Percentiles rank a stretch among this genome's conserved stretches.
These are phyloP conservation scores for Verticillium tricorpus DNA, from an alignment of 2,329 filamentous ascomycete species.

Conservation along the genomic window DNA sequence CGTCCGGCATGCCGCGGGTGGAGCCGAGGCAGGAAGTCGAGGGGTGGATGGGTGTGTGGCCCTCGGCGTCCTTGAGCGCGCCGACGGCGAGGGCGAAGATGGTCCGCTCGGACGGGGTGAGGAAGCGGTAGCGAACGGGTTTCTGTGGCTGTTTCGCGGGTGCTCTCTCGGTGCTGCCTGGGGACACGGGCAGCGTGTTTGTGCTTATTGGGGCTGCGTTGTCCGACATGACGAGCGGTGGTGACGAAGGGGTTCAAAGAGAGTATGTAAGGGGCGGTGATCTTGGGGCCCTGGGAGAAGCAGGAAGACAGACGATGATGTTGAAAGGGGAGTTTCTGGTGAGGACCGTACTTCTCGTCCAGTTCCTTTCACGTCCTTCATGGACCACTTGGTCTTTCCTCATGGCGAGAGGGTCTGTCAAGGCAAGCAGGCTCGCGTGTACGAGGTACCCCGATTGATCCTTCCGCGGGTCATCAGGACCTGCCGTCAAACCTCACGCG, in stretches of 20 bases:
- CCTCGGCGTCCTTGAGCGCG: slow-evolving; percentile 40
- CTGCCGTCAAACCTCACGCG: neutral
- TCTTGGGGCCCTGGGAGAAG: neutral
- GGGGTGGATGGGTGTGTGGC: slow-evolving; percentile 35
- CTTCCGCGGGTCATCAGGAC: neutral
- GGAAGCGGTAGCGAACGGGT: slow-evolving; percentile 28
- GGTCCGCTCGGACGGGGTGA: slow-evolving; percentile 39
- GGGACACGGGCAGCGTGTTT: neutral
- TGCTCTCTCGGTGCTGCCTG: neutral
- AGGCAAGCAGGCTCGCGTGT: neutral
- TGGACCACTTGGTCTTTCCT: neutral
- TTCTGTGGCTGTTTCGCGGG: slow-evolving; percentile 1
- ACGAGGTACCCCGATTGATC: neutral
- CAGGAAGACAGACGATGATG: neutral
- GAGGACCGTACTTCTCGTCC: neutral
- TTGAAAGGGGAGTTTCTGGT: neutral
- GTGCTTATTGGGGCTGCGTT: neutral
- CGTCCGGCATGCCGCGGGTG: slow-evolving; percentile 40
- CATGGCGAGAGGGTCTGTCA: neutral
- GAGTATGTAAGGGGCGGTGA: neutral
- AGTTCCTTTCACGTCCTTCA: neutral
- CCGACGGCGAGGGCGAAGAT: slow-evolving; percentile 43
- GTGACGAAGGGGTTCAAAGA: neutral
- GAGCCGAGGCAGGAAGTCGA: slow-evolving; percentile 34
- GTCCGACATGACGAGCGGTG: neutral